These are phyloP conservation scores for Leptographium wingfieldii DNA, from an alignment of 2,329 filamentous ascomycete genomes.

Conservation along the genomic window DNA sequence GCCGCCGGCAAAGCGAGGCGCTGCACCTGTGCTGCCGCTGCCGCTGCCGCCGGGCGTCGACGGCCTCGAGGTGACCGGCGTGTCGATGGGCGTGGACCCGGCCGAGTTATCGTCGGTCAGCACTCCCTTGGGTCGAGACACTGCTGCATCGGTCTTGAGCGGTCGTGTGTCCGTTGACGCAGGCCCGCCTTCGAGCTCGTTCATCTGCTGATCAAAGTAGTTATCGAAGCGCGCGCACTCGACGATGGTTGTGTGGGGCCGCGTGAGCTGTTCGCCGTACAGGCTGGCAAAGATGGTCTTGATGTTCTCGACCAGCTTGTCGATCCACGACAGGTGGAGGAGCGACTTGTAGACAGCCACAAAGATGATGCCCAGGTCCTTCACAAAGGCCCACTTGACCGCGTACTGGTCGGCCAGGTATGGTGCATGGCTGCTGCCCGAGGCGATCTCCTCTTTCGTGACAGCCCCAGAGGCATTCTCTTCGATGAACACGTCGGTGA, in stretches of 20 bases:
- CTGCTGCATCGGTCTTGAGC: constrained; percentile 9
- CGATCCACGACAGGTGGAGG: constrained; percentile 90
- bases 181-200: constrained; percentile 54
- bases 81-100: constrained; percentile 56
- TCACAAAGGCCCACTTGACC: constrained; percentile 82
- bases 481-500: constrained; percentile 95
- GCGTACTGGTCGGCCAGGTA: constrained; percentile 93
- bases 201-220: constrained; percentile 89
- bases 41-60: constrained; percentile 49
- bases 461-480: constrained; percentile 58
- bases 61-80: constrained; percentile 67
- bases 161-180: background rate
- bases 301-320: constrained; percentile 91
- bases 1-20: constrained; percentile 18
- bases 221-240: constrained; percentile 73
- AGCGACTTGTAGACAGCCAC: constrained; percentile 96
- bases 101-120: constrained; percentile 32
- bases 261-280: constrained; percentile 78
- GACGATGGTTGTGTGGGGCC: constrained; percentile 63
- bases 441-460: constrained; percentile 44
- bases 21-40: background rate
- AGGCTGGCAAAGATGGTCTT: constrained; percentile 82
- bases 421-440: constrained; percentile 44
- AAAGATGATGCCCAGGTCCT: constrained; percentile 90
- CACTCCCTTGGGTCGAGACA: constrained; percentile 6